Conservation (phyloP, 495 filamentous ascomycete species). For the Xylaria telfairii region DNA sequence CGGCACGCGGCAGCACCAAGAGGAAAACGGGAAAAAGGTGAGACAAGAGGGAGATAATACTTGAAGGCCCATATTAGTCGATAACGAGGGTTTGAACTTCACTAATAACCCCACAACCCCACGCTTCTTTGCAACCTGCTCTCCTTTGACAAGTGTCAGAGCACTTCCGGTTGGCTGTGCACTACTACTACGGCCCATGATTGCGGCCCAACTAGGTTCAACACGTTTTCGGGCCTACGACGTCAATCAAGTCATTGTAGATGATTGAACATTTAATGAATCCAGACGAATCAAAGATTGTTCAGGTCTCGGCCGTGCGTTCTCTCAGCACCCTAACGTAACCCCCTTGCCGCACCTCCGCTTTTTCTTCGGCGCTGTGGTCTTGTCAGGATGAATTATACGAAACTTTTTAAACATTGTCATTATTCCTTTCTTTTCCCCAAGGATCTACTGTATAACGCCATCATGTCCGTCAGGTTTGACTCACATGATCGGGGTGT, state of each 20-base stretch:
- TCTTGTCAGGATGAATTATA: background rate
- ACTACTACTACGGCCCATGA: conserved; percentile 27
- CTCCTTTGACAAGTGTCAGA: conserved; percentile 37
- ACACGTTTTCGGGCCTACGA: background rate
- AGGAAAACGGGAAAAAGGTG: background rate
- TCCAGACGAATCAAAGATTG: background rate
- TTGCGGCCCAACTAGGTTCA: conserved; percentile 31
- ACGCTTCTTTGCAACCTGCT: conserved; percentile 29
- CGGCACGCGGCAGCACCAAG: background rate
- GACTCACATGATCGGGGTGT: background rate
- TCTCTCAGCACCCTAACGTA: background rate
- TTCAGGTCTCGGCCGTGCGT: background rate
- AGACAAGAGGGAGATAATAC: conserved; percentile 12
- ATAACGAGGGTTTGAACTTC: conserved; percentile 17
- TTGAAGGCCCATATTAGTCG: background rate
- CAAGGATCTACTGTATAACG: too few species aligned
- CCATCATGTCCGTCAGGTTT: background rate
- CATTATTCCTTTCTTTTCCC: too few species aligned
- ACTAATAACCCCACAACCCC: conserved; percentile 34
- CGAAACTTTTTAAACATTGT: background rate
- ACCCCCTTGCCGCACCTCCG: background rate
- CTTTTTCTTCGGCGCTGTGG: background rate
- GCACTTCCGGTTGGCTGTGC: conserved; percentile 36
- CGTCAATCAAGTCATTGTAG: background rate
- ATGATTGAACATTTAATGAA: background rate